Evolutionary conservation across 176 grass and related monocot species (phyloP), one percentile per base, ranked within the genome.

Genomic region (Ensete glaucum): DNA sequence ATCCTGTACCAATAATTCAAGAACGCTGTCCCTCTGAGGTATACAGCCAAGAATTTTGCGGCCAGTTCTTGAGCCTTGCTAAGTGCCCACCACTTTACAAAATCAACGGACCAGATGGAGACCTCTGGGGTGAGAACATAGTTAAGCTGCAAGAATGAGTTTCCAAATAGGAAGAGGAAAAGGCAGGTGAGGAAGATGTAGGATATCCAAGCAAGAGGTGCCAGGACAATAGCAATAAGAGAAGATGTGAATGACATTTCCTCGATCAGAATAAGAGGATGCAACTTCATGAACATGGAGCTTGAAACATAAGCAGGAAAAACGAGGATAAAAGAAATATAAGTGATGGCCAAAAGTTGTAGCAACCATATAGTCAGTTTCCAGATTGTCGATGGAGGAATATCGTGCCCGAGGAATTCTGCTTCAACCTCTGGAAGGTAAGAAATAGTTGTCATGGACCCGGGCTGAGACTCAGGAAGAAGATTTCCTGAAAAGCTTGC

Each of bases 31-130:
- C 85, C 89, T 76, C 85, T 91, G 12, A 88, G 89, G 78, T 88
- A 81, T 26, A 88, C 85, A 64, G 83, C 85, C 64, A 91, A 27
- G 75, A 88, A 43, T 81, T 91, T 91, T 85, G 77, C 75, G 58
- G 89, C 85, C 43, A 88, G 71, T 72, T 81, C 67, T 69, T 85
- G 85, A 1, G 85, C 83, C 54, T 91, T 91, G 85, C 78, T 85
- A 56, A 91, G 81, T 63, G 85, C 81, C 89, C 89, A 91, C 89
- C 89, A 88, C 85, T 91, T 91, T 50, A 91, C 89, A 54, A 91
- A 91, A 21, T 91, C 83, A 65, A 83, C 21, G 15, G 83, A 91
- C 85, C 89, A 91, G 68, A 91, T 83, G 0, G 89, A 91, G 78
- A 91, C 67, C 77, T 88, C 71, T 9, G 85, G 85, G 66, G 67